phyloP scores from a whole-genome alignment of 768 basidiomycete genomes.

The Boletus eberwhitei region DNA sequence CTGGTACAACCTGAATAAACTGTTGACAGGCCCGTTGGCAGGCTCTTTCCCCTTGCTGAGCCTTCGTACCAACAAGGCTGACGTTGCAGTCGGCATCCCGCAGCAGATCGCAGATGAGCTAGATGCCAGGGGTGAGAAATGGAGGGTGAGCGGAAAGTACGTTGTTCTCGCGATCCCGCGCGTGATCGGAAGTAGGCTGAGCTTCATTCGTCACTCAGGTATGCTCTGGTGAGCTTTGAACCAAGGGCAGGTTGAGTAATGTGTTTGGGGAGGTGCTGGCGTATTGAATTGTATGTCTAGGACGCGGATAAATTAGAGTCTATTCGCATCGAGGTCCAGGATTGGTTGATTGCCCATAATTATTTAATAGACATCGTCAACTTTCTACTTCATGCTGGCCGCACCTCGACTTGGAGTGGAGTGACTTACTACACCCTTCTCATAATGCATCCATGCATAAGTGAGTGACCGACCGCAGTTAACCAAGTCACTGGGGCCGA shows the following conservation, averaged over 20 bases:
- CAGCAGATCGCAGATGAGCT: slow-evolving; percentile 65
- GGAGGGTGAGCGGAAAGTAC: slow-evolving; percentile 80
- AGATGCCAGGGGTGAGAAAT: slow-evolving; percentile 62
- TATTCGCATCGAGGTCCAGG: too few relatives aligned
- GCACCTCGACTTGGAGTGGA: too few relatives aligned
- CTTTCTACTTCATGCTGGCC: too few relatives aligned
- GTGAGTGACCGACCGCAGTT: too few relatives aligned
- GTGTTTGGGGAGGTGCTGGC: background rate
- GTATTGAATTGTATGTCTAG: too few relatives aligned
- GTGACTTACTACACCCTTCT: too few relatives aligned
- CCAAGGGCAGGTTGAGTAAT: slow-evolving; percentile 8
- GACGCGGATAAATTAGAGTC: background rate
- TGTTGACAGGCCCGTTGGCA: slow-evolving; percentile 61
- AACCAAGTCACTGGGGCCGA: too few relatives aligned
- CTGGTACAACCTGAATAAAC: background rate
- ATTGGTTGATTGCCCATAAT: too few relatives aligned
- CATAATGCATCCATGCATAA: too few relatives aligned
- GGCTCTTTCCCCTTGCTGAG: slow-evolving; percentile 80
- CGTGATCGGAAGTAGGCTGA: background rate
- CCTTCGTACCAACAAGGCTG: slow-evolving; percentile 92
- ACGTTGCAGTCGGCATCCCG: slow-evolving; percentile 80
- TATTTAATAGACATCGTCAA: too few relatives aligned
- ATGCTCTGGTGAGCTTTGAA: slow-evolving; percentile 32
- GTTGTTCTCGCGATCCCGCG: background rate
- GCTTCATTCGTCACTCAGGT: slow-evolving; percentile 12